Percentiles rank a stretch among this genome's conserved stretches.
Evolutionary conservation across 495 filamentous ascomycete genomes (phyloP).

Genomic region (Geopyxis carbonaria): DNA sequence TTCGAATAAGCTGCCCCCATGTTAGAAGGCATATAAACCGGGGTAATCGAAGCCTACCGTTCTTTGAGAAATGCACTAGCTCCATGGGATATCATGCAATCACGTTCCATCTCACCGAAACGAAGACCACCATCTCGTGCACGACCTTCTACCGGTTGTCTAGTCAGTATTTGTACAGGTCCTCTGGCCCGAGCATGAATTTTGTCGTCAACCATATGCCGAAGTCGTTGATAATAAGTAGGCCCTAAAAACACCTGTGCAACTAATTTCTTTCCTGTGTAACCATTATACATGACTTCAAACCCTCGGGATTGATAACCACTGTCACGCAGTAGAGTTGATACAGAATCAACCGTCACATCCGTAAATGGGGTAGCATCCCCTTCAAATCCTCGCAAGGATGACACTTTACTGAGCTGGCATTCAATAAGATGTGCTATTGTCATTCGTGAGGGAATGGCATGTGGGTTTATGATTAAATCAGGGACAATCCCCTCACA

Average conservation of each 20-base stretch:
- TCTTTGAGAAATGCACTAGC: slow-evolving; percentile 94
- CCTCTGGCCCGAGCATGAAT: slow-evolving; percentile 93
- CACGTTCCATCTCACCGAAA: slow-evolving; percentile 99
- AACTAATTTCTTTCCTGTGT: slow-evolving; percentile 81
- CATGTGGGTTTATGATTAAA: slow-evolving; percentile 97
- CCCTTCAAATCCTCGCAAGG: slow-evolving; percentile 79
- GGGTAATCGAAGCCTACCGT: slow-evolving; percentile 27
- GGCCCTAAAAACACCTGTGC: slow-evolving; percentile 94
- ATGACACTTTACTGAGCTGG: slow-evolving; percentile 83
- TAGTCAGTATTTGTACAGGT: slow-evolving; percentile 89
- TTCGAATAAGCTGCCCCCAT: slow-evolving; percentile 48
- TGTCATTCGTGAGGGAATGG: slow-evolving; percentile 99
- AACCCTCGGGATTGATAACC: slow-evolving; percentile 96
- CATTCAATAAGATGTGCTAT: slow-evolving; percentile 99
- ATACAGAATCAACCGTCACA: slow-evolving; percentile 90
- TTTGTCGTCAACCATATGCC: slow-evolving; percentile 99
- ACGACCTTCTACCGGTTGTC: slow-evolving; percentile 96
- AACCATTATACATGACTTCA: slow-evolving; percentile 96
- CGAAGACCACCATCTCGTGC: slow-evolving; percentile 93
- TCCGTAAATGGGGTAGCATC: slow-evolving; percentile 98
- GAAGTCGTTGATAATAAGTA: slow-evolving; percentile 95
- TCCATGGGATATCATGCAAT: slow-evolving; percentile 99
- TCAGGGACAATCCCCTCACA: slow-evolving; percentile 80
- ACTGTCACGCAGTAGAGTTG: slow-evolving; percentile 67
- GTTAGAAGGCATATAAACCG: background rate